Evolutionary conservation across 306 rosid genomes (phyloP).

Genomic region (Dryas drummondii): DNA sequence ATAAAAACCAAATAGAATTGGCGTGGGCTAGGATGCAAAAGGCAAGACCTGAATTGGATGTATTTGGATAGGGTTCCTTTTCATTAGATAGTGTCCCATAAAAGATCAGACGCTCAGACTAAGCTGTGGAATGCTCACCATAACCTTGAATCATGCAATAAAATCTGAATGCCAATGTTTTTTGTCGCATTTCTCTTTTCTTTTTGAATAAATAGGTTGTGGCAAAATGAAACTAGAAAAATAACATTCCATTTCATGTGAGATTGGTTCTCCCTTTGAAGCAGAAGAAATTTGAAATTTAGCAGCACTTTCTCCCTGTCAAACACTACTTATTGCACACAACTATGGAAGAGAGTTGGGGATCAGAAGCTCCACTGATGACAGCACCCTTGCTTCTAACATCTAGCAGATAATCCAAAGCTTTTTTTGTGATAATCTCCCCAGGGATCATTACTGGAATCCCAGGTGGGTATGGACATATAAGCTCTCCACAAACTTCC

Average conservation of each 20-base stretch:
- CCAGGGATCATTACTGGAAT: conserved; percentile 81
- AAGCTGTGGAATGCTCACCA: neutral
- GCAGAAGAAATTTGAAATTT: conserved; percentile 1
- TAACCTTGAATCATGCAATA: neutral
- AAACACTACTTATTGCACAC: conserved; percentile 48
- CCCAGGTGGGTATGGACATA: conserved; percentile 87
- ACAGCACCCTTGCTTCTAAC: conserved; percentile 55
- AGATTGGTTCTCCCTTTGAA: neutral
- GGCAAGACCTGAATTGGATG: too few relatives aligned
- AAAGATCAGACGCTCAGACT: too few relatives aligned
- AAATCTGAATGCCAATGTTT: neutral
- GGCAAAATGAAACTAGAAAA: neutral
- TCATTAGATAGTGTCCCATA: too few relatives aligned
- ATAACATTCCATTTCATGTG: neutral
- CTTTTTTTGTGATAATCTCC: conserved; percentile 58
- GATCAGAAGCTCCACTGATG: conserved; percentile 75
- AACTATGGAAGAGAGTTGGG: conserved; percentile 58
- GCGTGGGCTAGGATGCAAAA: neutral
- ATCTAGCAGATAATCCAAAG: conserved; percentile 59
- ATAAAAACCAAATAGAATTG: neutral
- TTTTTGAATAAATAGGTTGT: neutral
- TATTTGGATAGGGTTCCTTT: too few relatives aligned
- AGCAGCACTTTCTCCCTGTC: neutral
- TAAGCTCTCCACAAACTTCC: conserved; percentile 72
- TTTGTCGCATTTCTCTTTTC: neutral